Base-by-base conservation (phyloP, 148 eudicot genomes). In the Suaeda aralocaspica region DNA sequence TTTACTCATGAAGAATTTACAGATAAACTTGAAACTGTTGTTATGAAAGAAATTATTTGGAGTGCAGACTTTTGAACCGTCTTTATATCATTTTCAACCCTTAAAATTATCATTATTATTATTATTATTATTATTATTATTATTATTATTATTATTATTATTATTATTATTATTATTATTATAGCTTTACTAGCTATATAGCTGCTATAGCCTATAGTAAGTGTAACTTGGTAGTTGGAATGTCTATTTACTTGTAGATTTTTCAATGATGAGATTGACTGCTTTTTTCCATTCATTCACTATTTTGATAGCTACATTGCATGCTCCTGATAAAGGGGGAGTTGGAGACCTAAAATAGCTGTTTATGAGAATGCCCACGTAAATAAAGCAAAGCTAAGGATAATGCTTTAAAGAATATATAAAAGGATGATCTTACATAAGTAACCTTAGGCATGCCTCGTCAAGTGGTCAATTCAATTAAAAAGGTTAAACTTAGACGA, bases 161-260 rank as follows among this genome's bases (percentile, higher is more conserved):
- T n/a, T n/a, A n/a, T n/a, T n/a, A n/a, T n/a, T n/a, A n/a, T n/a
- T n/a, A n/a, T n/a, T n/a, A n/a, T n/a, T n/a, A n/a, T n/a, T n/a
- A n/a, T n/a, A n/a, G n/a, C n/a, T n/a, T n/a, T n/a, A n/a, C n/a
- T n/a, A n/a, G n/a, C n/a, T n/a, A n/a, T n/a, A n/a, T n/a, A n/a
- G n/a, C n/a, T n/a, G n/a, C n/a, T n/a, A n/a, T n/a, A n/a, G n/a
- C 41, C 41, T 49, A 49, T 5, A 49, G 50, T 46, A 14, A 1
- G 18, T 46, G 15, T 6, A 64, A 26, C 19, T 64, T 24, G 67
- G 21, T 28, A 59, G 3, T 31, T 59, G 64, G 0, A 60, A 28
- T 69, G 72, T 69, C 48, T 16, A 16, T 69, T n/a, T n/a, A 33
- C 61, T n/a, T n/a, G n/a, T n/a, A n/a, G n/a, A 69, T 69, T 56